These are phyloP conservation scores for Pisolithus thermaeus DNA, from an alignment of 1,284 basidiomycete genomes.

Conservation along the genomic window DNA sequence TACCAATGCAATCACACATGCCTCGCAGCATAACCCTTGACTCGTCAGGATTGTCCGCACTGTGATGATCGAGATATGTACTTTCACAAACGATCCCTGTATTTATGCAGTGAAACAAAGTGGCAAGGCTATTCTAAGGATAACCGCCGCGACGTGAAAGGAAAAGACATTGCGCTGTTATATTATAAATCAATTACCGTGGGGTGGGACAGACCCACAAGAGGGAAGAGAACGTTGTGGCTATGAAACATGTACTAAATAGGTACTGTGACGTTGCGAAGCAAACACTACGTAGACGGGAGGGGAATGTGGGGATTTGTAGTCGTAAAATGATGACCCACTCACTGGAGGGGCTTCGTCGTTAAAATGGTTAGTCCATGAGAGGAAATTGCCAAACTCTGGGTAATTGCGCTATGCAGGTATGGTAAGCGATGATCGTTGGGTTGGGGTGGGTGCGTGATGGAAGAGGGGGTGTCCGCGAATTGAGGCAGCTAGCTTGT, in stretches of 20 bases:
- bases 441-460: neutral
- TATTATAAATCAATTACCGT: neutral
- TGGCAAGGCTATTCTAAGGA: too few relatives aligned
- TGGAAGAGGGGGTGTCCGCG: constrained; percentile 8
- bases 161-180: neutral
- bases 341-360: neutral
- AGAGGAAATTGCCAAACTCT: neutral
- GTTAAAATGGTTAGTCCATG: neutral
- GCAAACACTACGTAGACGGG: neutral
- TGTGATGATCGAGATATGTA: too few relatives aligned
- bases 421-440: constrained; percentile 6
- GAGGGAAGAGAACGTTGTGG: neutral
- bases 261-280: neutral
- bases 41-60: too few relatives aligned
- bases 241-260: neutral
- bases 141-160: neutral
- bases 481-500: neutral
- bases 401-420: constrained; percentile 13
- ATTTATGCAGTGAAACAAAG: too few relatives aligned
- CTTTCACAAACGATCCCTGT: too few relatives aligned
- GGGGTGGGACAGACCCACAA: too few relatives aligned
- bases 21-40: too few relatives aligned
- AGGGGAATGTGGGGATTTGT: neutral
- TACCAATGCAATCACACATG: too few relatives aligned
- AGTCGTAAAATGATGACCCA: neutral